A percentile compares a stretch with the other conserved stretches of the same genome.
phyloP scores from a whole-genome alignment of 2,329 filamentous ascomycete genomes.

The Albophoma yamanashiensis region DNA sequence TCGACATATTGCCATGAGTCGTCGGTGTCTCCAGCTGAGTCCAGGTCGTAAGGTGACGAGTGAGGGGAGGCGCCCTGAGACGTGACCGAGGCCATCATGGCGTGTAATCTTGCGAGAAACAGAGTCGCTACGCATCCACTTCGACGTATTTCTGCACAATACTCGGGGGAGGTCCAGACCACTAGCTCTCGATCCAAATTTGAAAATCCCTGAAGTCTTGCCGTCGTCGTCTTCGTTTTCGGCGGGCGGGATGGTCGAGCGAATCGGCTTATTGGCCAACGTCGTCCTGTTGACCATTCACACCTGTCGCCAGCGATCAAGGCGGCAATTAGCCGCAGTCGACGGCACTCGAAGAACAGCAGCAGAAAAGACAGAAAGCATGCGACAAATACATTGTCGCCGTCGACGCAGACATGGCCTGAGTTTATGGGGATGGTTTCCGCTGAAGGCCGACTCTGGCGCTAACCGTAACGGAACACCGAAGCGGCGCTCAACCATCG shows the following conservation, averaged over 20 bases:
- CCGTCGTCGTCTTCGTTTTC: not conserved
- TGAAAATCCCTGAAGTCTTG: not conserved
- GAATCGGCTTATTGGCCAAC: not conserved
- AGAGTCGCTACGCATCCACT: not conserved
- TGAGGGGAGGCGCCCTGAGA: constrained; percentile 27
- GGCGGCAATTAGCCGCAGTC: not conserved
- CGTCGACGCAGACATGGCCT: not conserved
- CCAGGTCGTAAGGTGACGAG: constrained; percentile 27
- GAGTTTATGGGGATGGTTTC: not conserved
- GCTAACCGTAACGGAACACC: not conserved
- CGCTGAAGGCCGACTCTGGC: not conserved
- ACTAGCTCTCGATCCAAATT: too few species aligned
- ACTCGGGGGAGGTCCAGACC: not conserved
- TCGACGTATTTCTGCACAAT: not conserved
- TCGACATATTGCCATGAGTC: constrained; percentile 35
- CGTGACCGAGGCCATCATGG: constrained; percentile 24
- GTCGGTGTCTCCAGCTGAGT: constrained; percentile 27
- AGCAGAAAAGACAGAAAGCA: not conserved
- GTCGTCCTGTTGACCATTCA: not conserved
- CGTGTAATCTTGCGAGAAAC: not conserved
- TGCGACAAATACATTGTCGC: not conserved
- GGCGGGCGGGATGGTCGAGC: not conserved
- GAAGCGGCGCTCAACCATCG: not conserved
- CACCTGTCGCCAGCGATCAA: not conserved
- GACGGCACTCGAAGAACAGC: not conserved